phyloP scores from a whole-genome alignment of 208 protist genomes.

The Leishmania major region DNA sequence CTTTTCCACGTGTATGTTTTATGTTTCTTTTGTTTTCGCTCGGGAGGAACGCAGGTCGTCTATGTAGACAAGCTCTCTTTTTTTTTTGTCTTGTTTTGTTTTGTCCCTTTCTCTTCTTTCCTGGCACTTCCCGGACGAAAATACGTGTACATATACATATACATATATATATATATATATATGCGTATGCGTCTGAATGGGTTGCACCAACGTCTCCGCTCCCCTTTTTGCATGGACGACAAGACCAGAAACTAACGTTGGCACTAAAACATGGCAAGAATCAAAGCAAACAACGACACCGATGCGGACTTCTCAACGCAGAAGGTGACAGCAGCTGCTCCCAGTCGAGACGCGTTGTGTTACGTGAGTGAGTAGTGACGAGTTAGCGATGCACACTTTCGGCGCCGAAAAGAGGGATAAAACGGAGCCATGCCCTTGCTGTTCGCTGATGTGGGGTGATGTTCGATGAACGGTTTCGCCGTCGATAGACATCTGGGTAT shows the following conservation, averaged over 20 bases:
- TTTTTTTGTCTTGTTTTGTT: neutral
- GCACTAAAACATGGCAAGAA: neutral
- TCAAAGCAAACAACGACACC: neutral
- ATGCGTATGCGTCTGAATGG: neutral
- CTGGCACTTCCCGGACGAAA: neutral
- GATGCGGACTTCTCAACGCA: neutral
- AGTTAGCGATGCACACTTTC: neutral
- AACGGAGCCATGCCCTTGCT: neutral
- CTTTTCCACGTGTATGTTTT: slow-evolving; percentile 3
- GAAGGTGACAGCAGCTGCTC: neutral
- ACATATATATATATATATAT: neutral
- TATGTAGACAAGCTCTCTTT: slow-evolving; percentile 7
- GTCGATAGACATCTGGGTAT: neutral
- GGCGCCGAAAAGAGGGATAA: neutral
- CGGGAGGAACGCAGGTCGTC: neutral
- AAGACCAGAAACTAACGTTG: neutral
- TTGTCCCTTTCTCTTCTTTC: neutral
- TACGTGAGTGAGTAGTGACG: neutral
- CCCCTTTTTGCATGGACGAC: neutral
- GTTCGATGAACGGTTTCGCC: neutral
- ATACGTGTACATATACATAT: neutral
- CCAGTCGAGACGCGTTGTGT: neutral
- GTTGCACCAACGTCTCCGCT: neutral
- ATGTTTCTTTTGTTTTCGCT: neutral
- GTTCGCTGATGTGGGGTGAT: too few relatives aligned